These are phyloP conservation scores for Suillus subaureus DNA, from an alignment of 768 basidiomycete genomes.

Conservation along the genomic window DNA sequence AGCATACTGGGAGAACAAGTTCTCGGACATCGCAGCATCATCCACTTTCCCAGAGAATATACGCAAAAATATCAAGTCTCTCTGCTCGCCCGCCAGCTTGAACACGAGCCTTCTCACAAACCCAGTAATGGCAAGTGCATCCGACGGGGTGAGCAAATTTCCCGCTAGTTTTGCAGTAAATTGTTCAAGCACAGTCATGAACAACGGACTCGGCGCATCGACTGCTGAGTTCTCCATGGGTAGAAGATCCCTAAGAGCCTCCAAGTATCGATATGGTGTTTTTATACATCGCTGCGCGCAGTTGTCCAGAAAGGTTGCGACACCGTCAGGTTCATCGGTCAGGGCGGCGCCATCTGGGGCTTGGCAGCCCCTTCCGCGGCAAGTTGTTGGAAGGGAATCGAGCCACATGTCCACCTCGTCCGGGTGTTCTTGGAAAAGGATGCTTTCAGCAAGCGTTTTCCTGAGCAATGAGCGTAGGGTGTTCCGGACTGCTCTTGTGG, in stretches of 20 bases:
- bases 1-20: conserved; percentile 37
- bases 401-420: conserved; percentile 80
- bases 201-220: conserved; percentile 57
- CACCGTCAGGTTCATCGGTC: conserved; percentile 56
- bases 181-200: conserved; percentile 83
- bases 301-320: conserved; percentile 79
- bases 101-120: conserved; percentile 69
- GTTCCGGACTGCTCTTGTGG: conserved; percentile 53
- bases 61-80: conserved; percentile 43
- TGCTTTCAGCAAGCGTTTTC: conserved; percentile 66
- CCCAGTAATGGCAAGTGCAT: conserved; percentile 59
- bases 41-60: conserved; percentile 40
- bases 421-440: conserved; percentile 79
- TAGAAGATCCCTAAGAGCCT: conserved; percentile 53
- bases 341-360: conserved; percentile 56
- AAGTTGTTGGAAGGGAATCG: conserved; percentile 52
- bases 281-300: conserved; percentile 81
- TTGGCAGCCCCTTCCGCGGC: conserved; percentile 36
- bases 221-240: conserved; percentile 14
- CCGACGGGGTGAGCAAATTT: conserved; percentile 56
- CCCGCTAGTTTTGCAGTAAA: conserved; percentile 65
- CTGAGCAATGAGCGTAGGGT: conserved; percentile 56
- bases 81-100: conserved; percentile 56
- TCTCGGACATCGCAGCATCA: conserved; percentile 28
- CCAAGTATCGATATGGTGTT: conserved; percentile 85